Percentiles rank a stretch among this genome's conserved stretches.
Conservation (phyloP, 106 monocot genomes). For the Apostasia shenzhenica region DNA sequence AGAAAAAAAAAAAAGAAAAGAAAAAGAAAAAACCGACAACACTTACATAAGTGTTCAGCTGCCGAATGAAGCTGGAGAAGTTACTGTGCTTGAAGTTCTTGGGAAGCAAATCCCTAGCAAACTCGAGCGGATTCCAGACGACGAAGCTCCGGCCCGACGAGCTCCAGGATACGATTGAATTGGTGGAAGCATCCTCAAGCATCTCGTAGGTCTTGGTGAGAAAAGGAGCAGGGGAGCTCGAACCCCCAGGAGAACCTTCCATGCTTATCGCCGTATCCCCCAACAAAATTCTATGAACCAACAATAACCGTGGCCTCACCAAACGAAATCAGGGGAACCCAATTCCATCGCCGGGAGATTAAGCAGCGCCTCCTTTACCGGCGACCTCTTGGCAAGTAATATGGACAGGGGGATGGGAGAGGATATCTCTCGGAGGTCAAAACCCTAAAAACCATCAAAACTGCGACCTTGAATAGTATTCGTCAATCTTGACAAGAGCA, state of each 20-base stretch:
- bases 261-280: background rate
- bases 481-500: too few relatives aligned
- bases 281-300: too few relatives aligned
- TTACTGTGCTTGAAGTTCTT: conserved; percentile 22
- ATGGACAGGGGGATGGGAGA: too few relatives aligned
- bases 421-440: background rate
- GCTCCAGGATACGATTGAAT: conserved; percentile 20
- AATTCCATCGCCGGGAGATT: background rate
- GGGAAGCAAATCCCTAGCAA: conserved; percentile 20
- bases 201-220: conserved; percentile 18
- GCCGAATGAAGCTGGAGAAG: conserved; percentile 26
- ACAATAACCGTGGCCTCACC: background rate
- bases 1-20: background rate
- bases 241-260: conserved; percentile 10
- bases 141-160: conserved; percentile 14
- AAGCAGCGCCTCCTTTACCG: background rate
- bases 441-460: background rate
- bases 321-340: background rate
- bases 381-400: too few relatives aligned
- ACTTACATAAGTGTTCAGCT: conserved; percentile 26
- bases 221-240: conserved; percentile 15
- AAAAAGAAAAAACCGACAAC: background rate
- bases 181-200: conserved; percentile 21
- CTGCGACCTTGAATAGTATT: too few relatives aligned
- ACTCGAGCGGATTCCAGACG: conserved; percentile 24